phyloP scores from a whole-genome alignment of 345 rosid genomes.

The Eucalyptus sp. region DNA sequence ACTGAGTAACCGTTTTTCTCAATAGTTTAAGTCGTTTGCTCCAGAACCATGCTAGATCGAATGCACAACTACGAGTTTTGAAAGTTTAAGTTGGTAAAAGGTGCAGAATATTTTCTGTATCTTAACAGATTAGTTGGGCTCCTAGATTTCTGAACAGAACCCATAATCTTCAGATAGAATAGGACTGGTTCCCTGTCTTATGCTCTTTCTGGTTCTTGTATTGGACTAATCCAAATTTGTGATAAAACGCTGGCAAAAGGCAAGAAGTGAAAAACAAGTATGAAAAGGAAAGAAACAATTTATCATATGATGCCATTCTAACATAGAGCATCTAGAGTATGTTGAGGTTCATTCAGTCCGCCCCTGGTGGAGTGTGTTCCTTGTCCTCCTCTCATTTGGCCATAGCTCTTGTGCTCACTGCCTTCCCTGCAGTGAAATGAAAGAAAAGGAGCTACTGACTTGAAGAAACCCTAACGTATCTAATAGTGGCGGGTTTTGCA shows the following conservation, averaged over 20 bases:
- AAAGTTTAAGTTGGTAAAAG: neutral
- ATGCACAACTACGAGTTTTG: neutral
- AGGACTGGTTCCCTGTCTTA: neutral
- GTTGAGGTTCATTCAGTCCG: neutral
- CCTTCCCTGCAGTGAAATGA: neutral
- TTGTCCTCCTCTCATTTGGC: neutral
- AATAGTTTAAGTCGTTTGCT: neutral
- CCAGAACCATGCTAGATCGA: neutral
- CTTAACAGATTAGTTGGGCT: neutral
- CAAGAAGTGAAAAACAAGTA: neutral
- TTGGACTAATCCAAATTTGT: neutral
- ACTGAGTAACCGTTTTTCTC: neutral
- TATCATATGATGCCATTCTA: neutral
- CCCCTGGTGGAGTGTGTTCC: neutral
- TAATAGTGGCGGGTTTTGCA: neutral
- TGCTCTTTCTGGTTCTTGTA: neutral
- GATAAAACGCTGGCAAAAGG: neutral
- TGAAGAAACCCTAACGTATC: neutral
- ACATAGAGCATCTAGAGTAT: neutral
- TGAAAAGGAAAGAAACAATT: neutral
- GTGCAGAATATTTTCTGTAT: neutral
- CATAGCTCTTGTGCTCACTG: neutral
- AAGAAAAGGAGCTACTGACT: neutral
- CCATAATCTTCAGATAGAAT: neutral
- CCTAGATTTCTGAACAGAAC: neutral